Percentiles rank a stretch among this genome's conserved stretches.
These are phyloP conservation scores for Graphium sp. DNA, from an alignment of 2,329 filamentous ascomycete genomes.

Conservation along the genomic window DNA sequence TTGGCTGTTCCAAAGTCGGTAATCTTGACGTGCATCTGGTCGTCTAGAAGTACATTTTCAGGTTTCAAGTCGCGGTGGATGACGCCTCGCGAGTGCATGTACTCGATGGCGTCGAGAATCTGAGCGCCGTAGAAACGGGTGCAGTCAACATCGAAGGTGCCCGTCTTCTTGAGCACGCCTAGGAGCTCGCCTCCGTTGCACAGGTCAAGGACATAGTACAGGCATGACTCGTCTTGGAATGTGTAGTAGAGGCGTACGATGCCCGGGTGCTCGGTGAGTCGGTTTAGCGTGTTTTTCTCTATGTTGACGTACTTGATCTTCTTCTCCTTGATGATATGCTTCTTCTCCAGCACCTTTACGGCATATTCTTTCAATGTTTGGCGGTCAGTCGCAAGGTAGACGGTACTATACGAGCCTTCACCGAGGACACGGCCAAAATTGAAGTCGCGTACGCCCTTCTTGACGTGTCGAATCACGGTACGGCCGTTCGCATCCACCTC, in stretches of 20 bases:
- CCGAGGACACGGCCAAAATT: slow-evolving; percentile 80
- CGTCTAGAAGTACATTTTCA: slow-evolving; percentile 88
- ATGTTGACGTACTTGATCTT: slow-evolving; percentile 99
- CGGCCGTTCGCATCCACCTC: slow-evolving; percentile 78
- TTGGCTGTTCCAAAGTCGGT: slow-evolving; percentile 99
- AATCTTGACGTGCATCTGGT: slow-evolving; percentile 95
- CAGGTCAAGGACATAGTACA: slow-evolving; percentile 93
- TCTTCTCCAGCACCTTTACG: slow-evolving; percentile 94
- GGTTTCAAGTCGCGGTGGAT: slow-evolving; percentile 96
- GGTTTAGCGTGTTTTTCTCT: slow-evolving; percentile 93
- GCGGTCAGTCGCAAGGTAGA: slow-evolving; percentile 80
- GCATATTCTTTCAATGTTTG: slow-evolving; percentile 93
- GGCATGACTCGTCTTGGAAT: slow-evolving; percentile 87
- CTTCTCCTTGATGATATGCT: slow-evolving; percentile 99
- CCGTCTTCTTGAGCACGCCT: slow-evolving; percentile 83
- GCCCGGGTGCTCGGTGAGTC: slow-evolving; percentile 88
- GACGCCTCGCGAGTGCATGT: slow-evolving; percentile 92
- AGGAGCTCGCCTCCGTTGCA: slow-evolving; percentile 85
- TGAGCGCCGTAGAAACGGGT: slow-evolving; percentile 88
- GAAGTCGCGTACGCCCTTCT: slow-evolving; percentile 96
- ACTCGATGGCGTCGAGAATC: slow-evolving; percentile 86
- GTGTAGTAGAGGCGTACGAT: slow-evolving; percentile 97
- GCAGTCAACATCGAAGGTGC: slow-evolving; percentile 90
- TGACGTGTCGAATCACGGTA: slow-evolving; percentile 66
- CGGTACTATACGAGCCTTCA: slow-evolving; percentile 95